Evolutionary conservation across 441 rosid genomes (phyloP).

Genomic region (Manihot esculenta): DNA sequence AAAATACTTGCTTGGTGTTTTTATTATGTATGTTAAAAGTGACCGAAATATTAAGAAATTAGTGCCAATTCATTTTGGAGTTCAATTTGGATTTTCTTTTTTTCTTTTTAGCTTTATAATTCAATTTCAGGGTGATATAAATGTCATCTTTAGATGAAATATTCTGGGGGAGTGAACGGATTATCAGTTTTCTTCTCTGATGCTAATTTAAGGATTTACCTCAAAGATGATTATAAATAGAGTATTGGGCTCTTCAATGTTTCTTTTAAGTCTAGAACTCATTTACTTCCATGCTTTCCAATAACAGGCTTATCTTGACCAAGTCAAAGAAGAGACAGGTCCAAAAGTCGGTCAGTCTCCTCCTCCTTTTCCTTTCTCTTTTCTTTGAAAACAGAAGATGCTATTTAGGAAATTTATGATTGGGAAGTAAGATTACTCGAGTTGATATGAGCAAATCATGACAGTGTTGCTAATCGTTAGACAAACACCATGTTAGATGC

Average conservation of each 20-base stretch:
- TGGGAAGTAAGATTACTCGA: conserved; percentile 3
- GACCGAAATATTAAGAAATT: neutral
- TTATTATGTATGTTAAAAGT: neutral
- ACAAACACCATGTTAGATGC: too few species aligned
- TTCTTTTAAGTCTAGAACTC: neutral
- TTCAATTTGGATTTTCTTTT: neutral
- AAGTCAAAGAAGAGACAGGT: conserved; percentile 51
- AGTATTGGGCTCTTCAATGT: neutral
- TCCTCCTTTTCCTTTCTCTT: neutral
- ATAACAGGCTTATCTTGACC: conserved; percentile 73
- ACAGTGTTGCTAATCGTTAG: neutral
- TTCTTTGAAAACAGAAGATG: neutral
- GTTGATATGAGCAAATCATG: conserved; percentile 2
- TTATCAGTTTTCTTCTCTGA: neutral
- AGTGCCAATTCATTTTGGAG: neutral
- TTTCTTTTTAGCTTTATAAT: neutral
- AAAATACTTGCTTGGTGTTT: neutral
- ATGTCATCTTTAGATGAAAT: neutral
- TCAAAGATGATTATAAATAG: neutral
- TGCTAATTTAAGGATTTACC: conserved; percentile 1
- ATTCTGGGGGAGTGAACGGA: neutral
- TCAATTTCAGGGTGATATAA: neutral
- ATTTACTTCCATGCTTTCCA: conserved; percentile 6
- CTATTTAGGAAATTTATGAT: neutral
- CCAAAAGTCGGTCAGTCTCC: conserved; percentile 63